phyloP scores from a whole-genome alignment of 2,329 filamentous ascomycete species.

The Fusarium sp. region DNA sequence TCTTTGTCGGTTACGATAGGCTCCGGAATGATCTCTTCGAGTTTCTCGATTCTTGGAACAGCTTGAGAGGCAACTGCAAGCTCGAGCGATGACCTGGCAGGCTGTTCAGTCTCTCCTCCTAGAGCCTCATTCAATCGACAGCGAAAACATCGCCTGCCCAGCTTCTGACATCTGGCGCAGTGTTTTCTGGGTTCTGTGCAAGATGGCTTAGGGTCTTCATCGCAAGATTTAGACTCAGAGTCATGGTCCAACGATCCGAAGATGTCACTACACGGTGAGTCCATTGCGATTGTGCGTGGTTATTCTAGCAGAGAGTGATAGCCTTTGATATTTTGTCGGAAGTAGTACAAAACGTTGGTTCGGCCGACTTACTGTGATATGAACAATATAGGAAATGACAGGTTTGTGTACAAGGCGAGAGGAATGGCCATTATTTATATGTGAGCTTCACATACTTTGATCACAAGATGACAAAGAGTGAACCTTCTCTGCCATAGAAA shows the following conservation, averaged over 20 bases:
- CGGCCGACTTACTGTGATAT: too few species aligned
- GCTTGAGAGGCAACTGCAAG: not conserved
- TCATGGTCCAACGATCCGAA: not conserved
- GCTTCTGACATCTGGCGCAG: not conserved
- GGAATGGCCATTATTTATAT: not conserved
- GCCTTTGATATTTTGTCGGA: not conserved
- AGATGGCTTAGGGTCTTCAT: not conserved
- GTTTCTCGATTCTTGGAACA: not conserved
- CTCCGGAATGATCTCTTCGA: not conserved
- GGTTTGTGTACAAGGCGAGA: not conserved
- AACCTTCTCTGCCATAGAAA: not conserved
- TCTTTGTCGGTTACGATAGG: not conserved
- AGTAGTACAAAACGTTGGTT: not conserved
- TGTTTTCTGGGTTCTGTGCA: not conserved
- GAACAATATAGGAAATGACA: not conserved
- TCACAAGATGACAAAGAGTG: not conserved
- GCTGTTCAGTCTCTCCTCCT: not conserved
- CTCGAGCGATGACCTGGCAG: not conserved
- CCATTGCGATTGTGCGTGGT: not conserved
- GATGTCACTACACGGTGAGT: not conserved
- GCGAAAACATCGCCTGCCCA: not conserved
- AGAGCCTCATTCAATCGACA: not conserved
- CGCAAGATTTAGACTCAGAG: not conserved
- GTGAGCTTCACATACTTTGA: not conserved
- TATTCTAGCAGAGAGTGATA: not conserved